Percentiles rank a stretch among this genome's conserved stretches.
Conservation (phyloP, 1,284 basidiomycete genomes). For the Sanghuangporus sanghuang region DNA sequence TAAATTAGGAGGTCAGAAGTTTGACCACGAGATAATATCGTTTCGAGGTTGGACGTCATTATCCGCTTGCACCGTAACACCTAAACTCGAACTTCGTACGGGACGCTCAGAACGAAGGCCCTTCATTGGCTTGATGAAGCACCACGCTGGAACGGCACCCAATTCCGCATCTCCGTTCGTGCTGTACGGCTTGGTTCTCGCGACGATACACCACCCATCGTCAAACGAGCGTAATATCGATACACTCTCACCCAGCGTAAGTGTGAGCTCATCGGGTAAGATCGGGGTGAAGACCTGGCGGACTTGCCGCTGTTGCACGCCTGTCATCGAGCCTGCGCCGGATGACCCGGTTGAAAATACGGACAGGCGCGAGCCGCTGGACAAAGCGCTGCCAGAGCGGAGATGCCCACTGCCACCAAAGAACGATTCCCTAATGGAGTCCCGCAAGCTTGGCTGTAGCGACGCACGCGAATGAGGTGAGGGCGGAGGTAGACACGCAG, state of each 20-base stretch:
- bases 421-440: slow-evolving; percentile 28
- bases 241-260: slow-evolving; percentile 52
- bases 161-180: slow-evolving; percentile 44
- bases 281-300: slow-evolving; percentile 60
- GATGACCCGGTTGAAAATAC: slow-evolving; percentile 34
- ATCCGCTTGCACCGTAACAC: slow-evolving; percentile 49
- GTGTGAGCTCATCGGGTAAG: slow-evolving; percentile 63
- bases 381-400: slow-evolving; percentile 10
- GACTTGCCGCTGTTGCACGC: slow-evolving; percentile 44
- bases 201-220: slow-evolving; percentile 74
- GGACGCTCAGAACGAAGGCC: slow-evolving; percentile 57
- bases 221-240: slow-evolving; percentile 58
- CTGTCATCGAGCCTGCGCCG: slow-evolving; percentile 29
- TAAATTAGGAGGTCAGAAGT: slow-evolving; percentile 37
- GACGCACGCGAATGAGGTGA: slow-evolving; percentile 22
- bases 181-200: slow-evolving; percentile 36
- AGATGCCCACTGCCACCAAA: slow-evolving; percentile 20
- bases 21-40: slow-evolving; percentile 61
- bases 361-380: slow-evolving; percentile 17
- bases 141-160: slow-evolving; percentile 69
- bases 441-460: slow-evolving; percentile 26
- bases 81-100: slow-evolving; percentile 54
- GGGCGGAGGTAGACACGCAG: slow-evolving; percentile 2
- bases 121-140: slow-evolving; percentile 57
- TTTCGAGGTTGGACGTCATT: slow-evolving; percentile 33